Evolutionary conservation across 1,284 basidiomycete genomes (phyloP).

Genomic region (Naganishia sp.): DNA sequence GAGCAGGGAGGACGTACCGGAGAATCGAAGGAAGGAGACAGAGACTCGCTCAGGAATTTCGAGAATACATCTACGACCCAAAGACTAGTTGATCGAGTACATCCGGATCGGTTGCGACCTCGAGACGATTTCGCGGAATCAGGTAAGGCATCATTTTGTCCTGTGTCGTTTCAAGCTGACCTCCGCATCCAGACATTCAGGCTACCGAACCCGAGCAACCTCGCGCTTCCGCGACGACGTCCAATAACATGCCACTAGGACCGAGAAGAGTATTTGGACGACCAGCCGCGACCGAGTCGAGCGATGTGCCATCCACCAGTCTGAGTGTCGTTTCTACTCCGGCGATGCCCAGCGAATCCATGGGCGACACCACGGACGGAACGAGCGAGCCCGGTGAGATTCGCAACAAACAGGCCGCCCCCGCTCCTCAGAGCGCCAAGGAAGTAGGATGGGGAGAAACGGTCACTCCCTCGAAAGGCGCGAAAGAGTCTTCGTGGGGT

Average conservation of each 20-base stretch:
- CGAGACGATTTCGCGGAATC: conserved; percentile 3
- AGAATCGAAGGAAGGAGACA: too few relatives aligned
- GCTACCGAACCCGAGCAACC: too few relatives aligned
- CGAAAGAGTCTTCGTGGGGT: conserved; percentile 1
- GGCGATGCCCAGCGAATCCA: background rate
- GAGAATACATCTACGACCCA: too few relatives aligned
- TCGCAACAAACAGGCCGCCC: background rate
- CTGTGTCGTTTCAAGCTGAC: background rate
- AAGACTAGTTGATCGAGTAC: background rate
- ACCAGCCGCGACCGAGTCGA: background rate
- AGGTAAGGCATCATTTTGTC: background rate
- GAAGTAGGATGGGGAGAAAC: too few relatives aligned
- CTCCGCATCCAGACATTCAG: background rate
- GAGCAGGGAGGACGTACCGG: too few relatives aligned
- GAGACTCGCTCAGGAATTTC: too few relatives aligned
- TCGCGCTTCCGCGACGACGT: background rate
- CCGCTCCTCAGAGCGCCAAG: too few relatives aligned
- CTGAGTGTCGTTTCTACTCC: background rate
- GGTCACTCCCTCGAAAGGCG: background rate
- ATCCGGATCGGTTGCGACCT: background rate
- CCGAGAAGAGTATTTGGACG: background rate
- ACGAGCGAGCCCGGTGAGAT: background rate
- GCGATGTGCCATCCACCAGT: background rate
- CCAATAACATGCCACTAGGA: conserved; percentile 1
- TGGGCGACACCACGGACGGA: background rate